Evolutionary conservation across 2,329 filamentous ascomycete species (phyloP).

Genomic region (Pestalotiopsis fici): DNA sequence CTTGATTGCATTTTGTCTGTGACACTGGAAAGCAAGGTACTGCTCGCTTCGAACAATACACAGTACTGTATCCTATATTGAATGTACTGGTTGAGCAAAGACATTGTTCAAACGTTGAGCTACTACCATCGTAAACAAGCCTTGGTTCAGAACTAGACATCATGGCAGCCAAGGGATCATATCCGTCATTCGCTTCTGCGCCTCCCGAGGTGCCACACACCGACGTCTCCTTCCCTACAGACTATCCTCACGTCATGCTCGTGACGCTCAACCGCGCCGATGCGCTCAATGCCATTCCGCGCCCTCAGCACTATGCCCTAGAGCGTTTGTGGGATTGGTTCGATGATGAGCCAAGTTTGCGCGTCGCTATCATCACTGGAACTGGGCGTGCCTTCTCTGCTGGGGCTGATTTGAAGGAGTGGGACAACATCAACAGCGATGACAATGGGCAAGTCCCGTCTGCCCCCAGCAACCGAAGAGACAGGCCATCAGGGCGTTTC

Average conservation of each 20-base stretch:
- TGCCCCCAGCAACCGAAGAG: not conserved
- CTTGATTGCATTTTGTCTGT: not conserved
- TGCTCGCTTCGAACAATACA: no score
- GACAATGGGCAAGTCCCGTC: constrained; percentile 1
- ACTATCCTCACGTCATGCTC: constrained; percentile 53
- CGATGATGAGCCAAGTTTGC: constrained; percentile 61
- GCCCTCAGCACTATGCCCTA: constrained; percentile 49
- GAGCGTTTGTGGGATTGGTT: constrained; percentile 58
- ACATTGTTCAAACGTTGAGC: no score
- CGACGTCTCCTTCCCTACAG: constrained; percentile 48
- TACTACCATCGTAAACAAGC: no score
- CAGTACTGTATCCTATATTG: no score
- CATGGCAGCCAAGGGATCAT: not conserved
- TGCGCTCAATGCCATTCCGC: constrained; percentile 59
- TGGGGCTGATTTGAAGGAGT: constrained; percentile 69
- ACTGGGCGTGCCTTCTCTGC: constrained; percentile 67
- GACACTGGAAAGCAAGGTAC: no score
- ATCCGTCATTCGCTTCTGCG: constrained; percentile 25
- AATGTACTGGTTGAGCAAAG: no score
- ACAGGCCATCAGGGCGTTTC: constrained; percentile 25
- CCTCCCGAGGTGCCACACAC: constrained; percentile 43
- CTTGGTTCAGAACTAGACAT: not conserved
- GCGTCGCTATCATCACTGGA: constrained; percentile 65
- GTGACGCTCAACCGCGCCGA: constrained; percentile 61
- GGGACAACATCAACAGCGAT: constrained; percentile 46